Percentiles rank a stretch among this genome's conserved stretches.
These are phyloP conservation scores for Cyberlindnera meyerae DNA, from an alignment of 805 yeast species.

Conservation along the genomic window DNA sequence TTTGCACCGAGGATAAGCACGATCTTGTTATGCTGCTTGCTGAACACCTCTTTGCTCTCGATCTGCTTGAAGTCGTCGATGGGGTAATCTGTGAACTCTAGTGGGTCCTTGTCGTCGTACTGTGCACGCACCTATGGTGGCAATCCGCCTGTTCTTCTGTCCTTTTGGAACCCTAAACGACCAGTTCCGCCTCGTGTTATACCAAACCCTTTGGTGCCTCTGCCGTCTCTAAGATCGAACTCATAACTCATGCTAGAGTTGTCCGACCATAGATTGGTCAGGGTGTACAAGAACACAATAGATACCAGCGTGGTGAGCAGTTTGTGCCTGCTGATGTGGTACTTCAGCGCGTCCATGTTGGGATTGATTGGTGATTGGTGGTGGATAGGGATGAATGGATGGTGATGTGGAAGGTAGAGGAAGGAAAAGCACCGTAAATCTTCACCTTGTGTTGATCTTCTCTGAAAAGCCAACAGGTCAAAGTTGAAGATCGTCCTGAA, in stretches of 20 bases:
- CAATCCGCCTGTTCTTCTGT: conserved; percentile 21
- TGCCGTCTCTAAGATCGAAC: conserved; percentile 22
- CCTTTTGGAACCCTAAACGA: conserved; percentile 17
- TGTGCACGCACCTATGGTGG: conserved; percentile 21
- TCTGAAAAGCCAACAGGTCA: too few relatives aligned
- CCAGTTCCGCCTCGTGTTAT: conserved; percentile 27
- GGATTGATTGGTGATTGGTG: neutral
- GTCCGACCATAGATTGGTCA: conserved; percentile 1
- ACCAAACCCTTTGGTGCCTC: conserved; percentile 21
- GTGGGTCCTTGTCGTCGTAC: conserved; percentile 12
- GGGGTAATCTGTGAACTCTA: conserved; percentile 12
- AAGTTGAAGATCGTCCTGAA: too few relatives aligned
- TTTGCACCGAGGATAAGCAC: conserved; percentile 36
- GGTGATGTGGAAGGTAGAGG: too few relatives aligned
- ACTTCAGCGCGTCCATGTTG: conserved; percentile 7
- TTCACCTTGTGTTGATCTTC: too few relatives aligned
- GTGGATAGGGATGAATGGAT: neutral
- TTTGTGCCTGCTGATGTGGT: conserved; percentile 13
- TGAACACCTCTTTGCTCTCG: conserved; percentile 3
- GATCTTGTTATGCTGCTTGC: conserved; percentile 27
- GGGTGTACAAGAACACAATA: conserved; percentile 2
- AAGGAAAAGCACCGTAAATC: too few relatives aligned
- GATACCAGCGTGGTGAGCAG: conserved; percentile 5
- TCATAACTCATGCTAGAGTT: conserved; percentile 9
- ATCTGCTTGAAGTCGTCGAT: conserved; percentile 3